Percentiles rank a stretch among this genome's conserved stretches.
Conservation (phyloP, 257 asterid species). For the Nicotiana noctiflora region DNA sequence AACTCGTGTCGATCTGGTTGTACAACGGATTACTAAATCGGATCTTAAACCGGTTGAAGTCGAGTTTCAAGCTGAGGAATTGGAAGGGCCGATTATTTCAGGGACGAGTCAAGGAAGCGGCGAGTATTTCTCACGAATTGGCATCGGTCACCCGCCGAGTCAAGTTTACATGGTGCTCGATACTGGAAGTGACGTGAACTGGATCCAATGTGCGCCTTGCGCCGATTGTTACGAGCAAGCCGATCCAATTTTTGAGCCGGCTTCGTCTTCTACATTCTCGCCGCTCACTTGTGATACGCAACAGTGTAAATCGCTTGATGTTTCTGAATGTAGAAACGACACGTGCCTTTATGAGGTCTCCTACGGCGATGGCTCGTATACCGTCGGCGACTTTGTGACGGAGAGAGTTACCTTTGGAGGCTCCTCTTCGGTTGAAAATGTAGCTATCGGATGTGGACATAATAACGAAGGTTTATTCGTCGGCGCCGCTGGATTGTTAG, state of each 20-base stretch:
- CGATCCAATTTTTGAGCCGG: slow-evolving; percentile 91
- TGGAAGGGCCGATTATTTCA: slow-evolving; percentile 63
- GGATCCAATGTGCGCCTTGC: slow-evolving; percentile 97
- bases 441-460: slow-evolving; percentile 95
- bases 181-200: slow-evolving; percentile 87
- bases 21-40: slow-evolving; percentile 33
- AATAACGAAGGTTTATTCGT: slow-evolving; percentile 80
- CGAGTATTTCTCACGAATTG: slow-evolving; percentile 83
- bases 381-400: slow-evolving; percentile 84
- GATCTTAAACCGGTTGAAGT: slow-evolving; percentile 67
- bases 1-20: slow-evolving; percentile 70
- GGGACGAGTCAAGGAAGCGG: slow-evolving; percentile 98
- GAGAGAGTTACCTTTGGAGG: slow-evolving; percentile 63
- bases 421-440: slow-evolving; percentile 45
- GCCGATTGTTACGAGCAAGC: slow-evolving; percentile 92
- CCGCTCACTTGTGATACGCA: slow-evolving; percentile 59
- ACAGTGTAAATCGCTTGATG: slow-evolving; percentile 81
- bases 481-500: slow-evolving; percentile 86
- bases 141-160: slow-evolving; percentile 70
- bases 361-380: slow-evolving; percentile 94
- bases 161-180: slow-evolving; percentile 81
- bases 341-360: slow-evolving; percentile 81
- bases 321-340: slow-evolving; percentile 62
- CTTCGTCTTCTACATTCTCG: slow-evolving; percentile 49
- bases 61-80: slow-evolving; percentile 42